Evolutionary conservation across 495 filamentous ascomycete species (phyloP).

Genomic region (Hypoxylon subgilvum): DNA sequence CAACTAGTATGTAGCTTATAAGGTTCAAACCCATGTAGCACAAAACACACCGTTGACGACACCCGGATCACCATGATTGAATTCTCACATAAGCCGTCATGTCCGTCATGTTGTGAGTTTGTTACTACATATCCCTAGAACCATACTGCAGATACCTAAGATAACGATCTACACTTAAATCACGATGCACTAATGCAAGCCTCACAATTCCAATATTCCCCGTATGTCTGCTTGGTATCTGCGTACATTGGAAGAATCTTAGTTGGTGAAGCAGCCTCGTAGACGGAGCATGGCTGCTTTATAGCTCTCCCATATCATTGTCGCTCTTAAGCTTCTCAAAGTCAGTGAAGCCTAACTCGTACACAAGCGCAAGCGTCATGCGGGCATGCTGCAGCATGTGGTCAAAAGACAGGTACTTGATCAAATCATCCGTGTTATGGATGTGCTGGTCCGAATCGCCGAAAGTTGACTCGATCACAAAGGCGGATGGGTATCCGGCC

Average conservation of each 20-base stretch:
- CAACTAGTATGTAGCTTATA: no score
- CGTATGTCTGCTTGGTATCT: neutral
- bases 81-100: no score
- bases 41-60: no score
- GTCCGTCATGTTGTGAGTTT: no score
- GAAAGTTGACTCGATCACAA: constrained; percentile 92
- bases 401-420: constrained; percentile 88
- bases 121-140: no score
- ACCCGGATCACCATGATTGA: no score
- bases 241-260: no score
- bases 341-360: constrained; percentile 80
- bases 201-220: constrained; percentile 18
- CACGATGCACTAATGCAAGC: neutral
- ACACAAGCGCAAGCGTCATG: constrained; percentile 86
- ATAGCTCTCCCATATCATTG: constrained; percentile 41
- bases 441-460: constrained; percentile 86
- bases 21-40: no score
- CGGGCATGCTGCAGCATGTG: constrained; percentile 98
- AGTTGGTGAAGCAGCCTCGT: neutral
- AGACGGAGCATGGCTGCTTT: neutral
- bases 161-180: constrained; percentile 1
- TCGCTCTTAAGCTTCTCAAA: constrained; percentile 49
- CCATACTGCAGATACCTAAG: neutral
- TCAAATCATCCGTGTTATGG: constrained; percentile 85
- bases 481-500: constrained; percentile 92